Percentiles rank a stretch among this genome's conserved stretches.
These are phyloP conservation scores for Phylloporus sp. DNA, from an alignment of 1,284 basidiomycete genomes.

Conservation along the genomic window DNA sequence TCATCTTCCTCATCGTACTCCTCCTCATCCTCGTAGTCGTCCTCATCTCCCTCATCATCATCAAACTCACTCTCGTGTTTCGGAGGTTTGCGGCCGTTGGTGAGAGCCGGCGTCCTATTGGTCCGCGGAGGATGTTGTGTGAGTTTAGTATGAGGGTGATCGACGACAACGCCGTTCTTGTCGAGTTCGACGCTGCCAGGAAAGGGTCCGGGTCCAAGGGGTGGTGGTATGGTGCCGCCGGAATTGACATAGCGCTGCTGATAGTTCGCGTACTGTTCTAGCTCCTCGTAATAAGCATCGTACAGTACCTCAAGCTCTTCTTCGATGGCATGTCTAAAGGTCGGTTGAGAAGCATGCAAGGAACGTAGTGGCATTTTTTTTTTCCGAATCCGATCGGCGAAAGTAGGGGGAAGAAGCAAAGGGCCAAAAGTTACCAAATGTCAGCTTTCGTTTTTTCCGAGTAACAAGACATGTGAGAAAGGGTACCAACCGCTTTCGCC, in stretches of 20 bases:
- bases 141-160: constrained; percentile 51
- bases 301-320: constrained; percentile 99
- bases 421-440: constrained; percentile 29
- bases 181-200: constrained; percentile 97
- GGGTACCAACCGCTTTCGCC: constrained; percentile 86
- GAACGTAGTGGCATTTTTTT: constrained; percentile 20
- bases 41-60: constrained; percentile 62
- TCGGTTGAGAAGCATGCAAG: constrained; percentile 25
- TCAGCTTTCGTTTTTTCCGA: constrained; percentile 42
- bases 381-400: constrained; percentile 25
- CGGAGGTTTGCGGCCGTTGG: constrained; percentile 53
- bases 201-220: constrained; percentile 96
- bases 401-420: constrained; percentile 24
- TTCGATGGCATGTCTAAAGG: constrained; percentile 89
- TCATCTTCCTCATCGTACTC: constrained; percentile 70
- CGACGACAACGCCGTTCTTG: constrained; percentile 85
- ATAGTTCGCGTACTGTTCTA: constrained; percentile 97
- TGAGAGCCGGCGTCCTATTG: constrained; percentile 36
- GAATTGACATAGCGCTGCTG: constrained; percentile 92
- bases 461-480: constrained; percentile 31
- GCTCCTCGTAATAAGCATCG: constrained; percentile 99
- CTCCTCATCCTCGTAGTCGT: constrained; percentile 62
- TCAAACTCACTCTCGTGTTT: constrained; percentile 67
- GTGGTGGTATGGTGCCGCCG: constrained; percentile 85
- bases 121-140: constrained; percentile 45